These are phyloP conservation scores for Oleoguttula mirabilis DNA, from an alignment of 495 filamentous ascomycete species.

Conservation along the genomic window DNA sequence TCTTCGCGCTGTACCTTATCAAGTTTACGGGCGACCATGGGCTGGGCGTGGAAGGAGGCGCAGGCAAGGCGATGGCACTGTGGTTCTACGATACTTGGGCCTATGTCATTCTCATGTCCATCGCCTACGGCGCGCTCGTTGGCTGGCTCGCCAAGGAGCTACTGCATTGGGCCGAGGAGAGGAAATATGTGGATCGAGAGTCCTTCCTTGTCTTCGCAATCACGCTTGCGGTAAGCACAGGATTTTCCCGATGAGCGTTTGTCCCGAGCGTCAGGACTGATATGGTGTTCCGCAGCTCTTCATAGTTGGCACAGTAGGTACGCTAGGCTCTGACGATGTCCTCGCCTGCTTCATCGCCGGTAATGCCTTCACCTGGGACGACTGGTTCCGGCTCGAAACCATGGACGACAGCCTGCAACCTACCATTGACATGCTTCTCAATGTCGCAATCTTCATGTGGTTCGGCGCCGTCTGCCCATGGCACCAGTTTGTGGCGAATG, in stretches of 20 bases:
- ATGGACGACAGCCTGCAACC: conserved; percentile 82
- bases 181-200: conserved; percentile 74
- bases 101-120: conserved; percentile 69
- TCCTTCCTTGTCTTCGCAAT: conserved; percentile 85
- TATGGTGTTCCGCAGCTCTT: conserved; percentile 42
- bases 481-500: conserved; percentile 53
- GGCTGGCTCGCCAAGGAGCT: conserved; percentile 73
- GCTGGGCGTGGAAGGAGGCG: conserved; percentile 43
- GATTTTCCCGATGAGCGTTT: too few species aligned
- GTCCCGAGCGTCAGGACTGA: conserved; percentile 3
- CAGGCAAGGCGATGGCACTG: conserved; percentile 53
- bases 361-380: conserved; percentile 82
- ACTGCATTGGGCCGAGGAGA: conserved; percentile 73
- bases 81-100: conserved; percentile 86
- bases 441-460: conserved; percentile 82
- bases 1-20: conserved; percentile 71
- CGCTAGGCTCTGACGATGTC: conserved; percentile 86
- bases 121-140: conserved; percentile 62
- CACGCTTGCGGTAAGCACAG: conserved; percentile 52
- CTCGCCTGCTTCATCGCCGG: conserved; percentile 90
- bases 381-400: conserved; percentile 86
- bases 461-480: conserved; percentile 83
- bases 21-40: conserved; percentile 57
- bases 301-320: conserved; percentile 72
- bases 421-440: conserved; percentile 79